Evolutionary conservation across 148 eudicot species (phyloP).

Genomic region (Fagopyrum esculentum): DNA sequence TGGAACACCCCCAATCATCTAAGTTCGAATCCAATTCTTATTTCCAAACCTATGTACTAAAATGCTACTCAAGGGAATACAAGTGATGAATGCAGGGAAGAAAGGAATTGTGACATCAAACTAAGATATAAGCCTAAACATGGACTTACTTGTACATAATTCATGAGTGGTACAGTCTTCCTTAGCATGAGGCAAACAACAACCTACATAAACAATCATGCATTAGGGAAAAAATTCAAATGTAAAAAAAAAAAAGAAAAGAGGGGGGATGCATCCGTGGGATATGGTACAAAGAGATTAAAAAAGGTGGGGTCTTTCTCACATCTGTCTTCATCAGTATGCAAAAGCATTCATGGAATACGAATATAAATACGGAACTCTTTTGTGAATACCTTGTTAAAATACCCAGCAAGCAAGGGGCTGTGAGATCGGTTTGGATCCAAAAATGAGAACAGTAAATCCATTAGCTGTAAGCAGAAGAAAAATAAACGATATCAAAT

Average conservation of each 20-base stretch:
- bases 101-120: not conserved
- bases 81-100: not conserved
- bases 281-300: not conserved
- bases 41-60: not conserved
- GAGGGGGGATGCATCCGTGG: not conserved
- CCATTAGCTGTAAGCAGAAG: constrained; percentile 63
- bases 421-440: constrained; percentile 83
- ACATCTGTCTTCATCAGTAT: not conserved
- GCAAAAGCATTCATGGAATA: not conserved
- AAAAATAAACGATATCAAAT: not conserved
- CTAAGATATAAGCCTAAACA: constrained; percentile 8
- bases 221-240: not conserved
- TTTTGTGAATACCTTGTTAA: constrained; percentile 57
- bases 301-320: not conserved
- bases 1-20: not conserved
- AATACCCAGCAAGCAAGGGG: constrained; percentile 90
- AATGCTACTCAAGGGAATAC: not conserved
- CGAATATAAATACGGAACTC: not conserved
- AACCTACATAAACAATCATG: constrained; percentile 38
- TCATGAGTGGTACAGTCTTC: constrained; percentile 84
- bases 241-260: not conserved
- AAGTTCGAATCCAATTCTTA: not conserved
- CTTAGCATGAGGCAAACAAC: constrained; percentile 95
- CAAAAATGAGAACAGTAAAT: constrained; percentile 91
- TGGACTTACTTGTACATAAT: constrained; percentile 82